Percentiles rank a stretch among this genome's conserved stretches.
phyloP scores from a whole-genome alignment of 1,139 yeast species.

The Zygoascus hellenicus region DNA sequence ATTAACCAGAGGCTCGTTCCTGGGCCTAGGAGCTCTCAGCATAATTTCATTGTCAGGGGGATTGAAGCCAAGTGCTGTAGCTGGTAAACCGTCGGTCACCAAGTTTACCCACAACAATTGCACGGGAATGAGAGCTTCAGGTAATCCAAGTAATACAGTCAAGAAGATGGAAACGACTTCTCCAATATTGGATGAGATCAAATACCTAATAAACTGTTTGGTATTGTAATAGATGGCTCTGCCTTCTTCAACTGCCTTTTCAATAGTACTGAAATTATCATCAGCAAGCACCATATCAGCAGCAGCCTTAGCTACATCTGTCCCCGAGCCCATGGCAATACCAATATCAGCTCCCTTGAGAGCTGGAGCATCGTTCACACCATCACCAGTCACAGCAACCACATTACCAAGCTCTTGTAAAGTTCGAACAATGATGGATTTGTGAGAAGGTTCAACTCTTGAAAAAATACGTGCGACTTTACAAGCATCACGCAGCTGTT shows the following conservation, averaged over 20 bases:
- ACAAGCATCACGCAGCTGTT: constrained; percentile 23
- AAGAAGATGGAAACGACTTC: constrained; percentile 39
- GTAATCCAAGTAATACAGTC: constrained; percentile 32
- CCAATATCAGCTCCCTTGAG: constrained; percentile 39
- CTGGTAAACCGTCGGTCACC: constrained; percentile 35
- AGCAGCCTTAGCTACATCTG: constrained; percentile 56
- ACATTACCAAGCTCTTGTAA: constrained; percentile 43
- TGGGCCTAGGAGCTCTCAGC: constrained; percentile 31
- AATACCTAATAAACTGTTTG: constrained; percentile 45
- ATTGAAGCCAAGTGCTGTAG: constrained; percentile 36
- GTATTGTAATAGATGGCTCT: constrained; percentile 45
- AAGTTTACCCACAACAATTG: constrained; percentile 35
- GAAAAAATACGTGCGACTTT: constrained; percentile 38
- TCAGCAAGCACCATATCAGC: constrained; percentile 50
- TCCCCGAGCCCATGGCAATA: constrained; percentile 41
- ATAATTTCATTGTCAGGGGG: constrained; percentile 33
- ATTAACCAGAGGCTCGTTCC: constrained; percentile 37
- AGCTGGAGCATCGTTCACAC: constrained; percentile 41
- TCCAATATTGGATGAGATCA: constrained; percentile 47
- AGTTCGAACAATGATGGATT: constrained; percentile 46
- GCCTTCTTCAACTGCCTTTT: constrained; percentile 49
- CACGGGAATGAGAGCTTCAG: constrained; percentile 33
- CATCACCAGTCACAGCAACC: constrained; percentile 42
- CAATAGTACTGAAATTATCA: constrained; percentile 47
- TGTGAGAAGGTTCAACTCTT: constrained; percentile 52